Base-by-base conservation (phyloP, 2,329 filamentous ascomycete genomes). In the Colletotrichum sp. region DNA sequence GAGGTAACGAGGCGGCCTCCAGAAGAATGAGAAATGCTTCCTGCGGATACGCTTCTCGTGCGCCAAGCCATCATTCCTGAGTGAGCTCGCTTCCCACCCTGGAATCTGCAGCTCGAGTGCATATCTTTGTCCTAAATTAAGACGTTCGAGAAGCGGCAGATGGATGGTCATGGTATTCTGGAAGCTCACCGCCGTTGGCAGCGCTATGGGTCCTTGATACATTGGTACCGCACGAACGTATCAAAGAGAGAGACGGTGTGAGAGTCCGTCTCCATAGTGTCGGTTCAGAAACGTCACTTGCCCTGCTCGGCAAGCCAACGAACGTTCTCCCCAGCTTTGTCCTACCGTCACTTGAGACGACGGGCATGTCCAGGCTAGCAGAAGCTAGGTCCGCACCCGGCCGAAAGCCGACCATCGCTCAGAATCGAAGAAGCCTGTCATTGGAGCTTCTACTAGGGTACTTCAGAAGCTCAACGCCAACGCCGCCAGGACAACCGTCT, bases 61-160 rank as follows among this genome's bases (percentile, higher is more conserved):
- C 39, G 39, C 39, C 39, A 44, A 52, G 22, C 39, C 32, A 36
- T 39, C 30, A 28, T 44, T 61, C 64, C 28, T 72, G 36, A 57
- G 72, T 72, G 72, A 75, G 72, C 55, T 44, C 57, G 28, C 19
- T 27, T 63, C 39, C 27, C 28, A 52, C 36, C 30, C 64, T 44
- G 73, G 70, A 63, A 27, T 60, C 68, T 67, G 32, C 57, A 75
- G 63, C 39, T 30, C 55, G 48, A 32, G 39, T 67, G 69, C 69
- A 72, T 63, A 34, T 64, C 36, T n/a, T 34, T 13, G 36, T 73
- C 34, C 57, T 68, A 64, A 65, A 73, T 64, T 68, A 72, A 72
- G 69, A 75, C 57, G 64, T 75, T 75, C 69, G 73, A 75, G 73
- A 75, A 75, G 69, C 69, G 64, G 69, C 52, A 68, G 66, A 65